Evolutionary conservation across 305 asterid species (phyloP), one percentile per base, ranked within the genome.

Genomic region (Vinca major): DNA sequence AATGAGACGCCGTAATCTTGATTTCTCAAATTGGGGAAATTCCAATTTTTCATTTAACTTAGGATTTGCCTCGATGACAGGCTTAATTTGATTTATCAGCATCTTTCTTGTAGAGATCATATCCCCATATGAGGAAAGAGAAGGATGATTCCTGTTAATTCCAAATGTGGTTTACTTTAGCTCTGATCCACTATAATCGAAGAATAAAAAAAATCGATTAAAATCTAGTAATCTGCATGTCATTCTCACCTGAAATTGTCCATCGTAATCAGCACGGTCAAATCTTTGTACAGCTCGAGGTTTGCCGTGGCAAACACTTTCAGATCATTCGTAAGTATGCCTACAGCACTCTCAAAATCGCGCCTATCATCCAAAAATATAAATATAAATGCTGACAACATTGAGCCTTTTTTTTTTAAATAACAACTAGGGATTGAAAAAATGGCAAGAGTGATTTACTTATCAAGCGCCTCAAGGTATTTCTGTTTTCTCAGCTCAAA

Each of bases 401-500:
- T 33, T 37, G 1, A 7, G 9, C 41, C 17, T 10, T 9, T 62
- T 14, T 4, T 9, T 53, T 7, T 26, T 26, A 0, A 26, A 26
- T 26, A 26, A 12, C 47, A 60, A 2, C 7, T 53, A 36, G 8
- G 41, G 57, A 40, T 51, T 1, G 69, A 16, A 41, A 61, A 36
- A 58, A 76, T 36, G 33, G n/a, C 44, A 21, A 71, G 37, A 79
- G 64, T 81, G 66, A 21, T 78, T 71, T 84, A 90, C 96, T 67
- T 84, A 78, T 91, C 92, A 14, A 91, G 80, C 36, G 97, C 84
- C 84, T 88, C 97, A 12, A 86, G 86, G 77, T 73, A 87, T 81
- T 83, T 86, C 72, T 90, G 97, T 83, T 88, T 88, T 87, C 91
- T 78, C 36, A 88, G 77, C 77, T 88, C 97, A 20, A 88, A 87